Evolutionary conservation across 106 monocot genomes (phyloP).

Genomic region (Dendrobium nobile): DNA sequence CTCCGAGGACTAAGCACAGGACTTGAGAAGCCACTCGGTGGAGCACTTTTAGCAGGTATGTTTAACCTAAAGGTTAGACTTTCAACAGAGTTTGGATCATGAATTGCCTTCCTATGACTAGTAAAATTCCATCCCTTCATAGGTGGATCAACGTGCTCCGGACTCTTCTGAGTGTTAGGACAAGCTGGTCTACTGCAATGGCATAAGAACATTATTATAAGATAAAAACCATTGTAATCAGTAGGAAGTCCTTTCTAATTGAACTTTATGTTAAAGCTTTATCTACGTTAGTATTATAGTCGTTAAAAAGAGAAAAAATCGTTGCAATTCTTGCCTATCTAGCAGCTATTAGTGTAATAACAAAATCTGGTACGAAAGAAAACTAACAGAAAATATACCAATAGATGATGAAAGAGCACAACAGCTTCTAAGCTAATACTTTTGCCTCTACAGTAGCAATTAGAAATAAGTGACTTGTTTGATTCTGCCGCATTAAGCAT

Average conservation of each 20-base stretch:
- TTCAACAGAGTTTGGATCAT: slow-evolving; percentile 36
- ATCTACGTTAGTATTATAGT: background rate
- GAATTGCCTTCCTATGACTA: slow-evolving; percentile 23
- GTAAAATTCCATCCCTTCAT: slow-evolving; percentile 21
- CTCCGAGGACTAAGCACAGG: slow-evolving; percentile 70
- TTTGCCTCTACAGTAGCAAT: background rate
- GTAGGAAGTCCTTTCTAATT: background rate
- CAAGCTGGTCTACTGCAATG: slow-evolving; percentile 32
- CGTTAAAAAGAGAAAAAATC: background rate
- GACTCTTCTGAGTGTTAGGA: slow-evolving; percentile 27
- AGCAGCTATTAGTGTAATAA: background rate
- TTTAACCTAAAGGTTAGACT: slow-evolving; percentile 45
- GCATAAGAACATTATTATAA: background rate
- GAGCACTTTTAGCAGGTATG: slow-evolving; percentile 84
- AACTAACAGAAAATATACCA: background rate
- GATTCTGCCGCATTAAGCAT: background rate
- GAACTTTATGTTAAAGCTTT: background rate
- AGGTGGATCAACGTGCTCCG: slow-evolving; percentile 28
- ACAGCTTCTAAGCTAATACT: background rate
- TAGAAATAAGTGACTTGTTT: background rate
- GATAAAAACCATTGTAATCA: background rate
- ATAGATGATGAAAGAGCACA: background rate
- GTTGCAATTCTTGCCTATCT: background rate
- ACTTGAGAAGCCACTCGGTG: slow-evolving; percentile 72
- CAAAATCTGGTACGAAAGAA: background rate